Evolutionary conservation across 306 rosid species (phyloP).

Genomic region (Vigna trinervia): DNA sequence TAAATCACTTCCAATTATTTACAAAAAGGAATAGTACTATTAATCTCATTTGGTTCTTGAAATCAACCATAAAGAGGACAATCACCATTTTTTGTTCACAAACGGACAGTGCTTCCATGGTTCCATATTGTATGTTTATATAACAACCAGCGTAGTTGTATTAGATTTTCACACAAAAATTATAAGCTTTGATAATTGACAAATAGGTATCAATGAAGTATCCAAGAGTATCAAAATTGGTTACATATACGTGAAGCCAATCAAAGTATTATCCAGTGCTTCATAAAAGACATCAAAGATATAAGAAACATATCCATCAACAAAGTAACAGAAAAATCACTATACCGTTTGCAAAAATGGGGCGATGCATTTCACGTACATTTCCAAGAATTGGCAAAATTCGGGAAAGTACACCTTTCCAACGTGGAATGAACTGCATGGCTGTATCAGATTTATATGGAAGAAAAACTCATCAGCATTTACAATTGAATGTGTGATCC

Average conservation of each 20-base stretch:
- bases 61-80: too few species aligned
- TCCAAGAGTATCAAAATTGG: not conserved
- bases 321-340: conserved; percentile 41
- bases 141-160: too few species aligned
- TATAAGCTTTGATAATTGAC: not conserved
- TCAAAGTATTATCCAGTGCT: not conserved
- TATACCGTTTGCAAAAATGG: conserved; percentile 91
- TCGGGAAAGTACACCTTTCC: conserved; percentile 93
- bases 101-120: too few species aligned
- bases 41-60: too few species aligned
- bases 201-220: not conserved
- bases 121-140: too few species aligned
- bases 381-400: conserved; percentile 93
- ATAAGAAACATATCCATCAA: conserved; percentile 37
- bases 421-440: conserved; percentile 83
- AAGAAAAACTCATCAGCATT: conserved; percentile 45
- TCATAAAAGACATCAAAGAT: conserved; percentile 29
- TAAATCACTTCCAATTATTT: too few species aligned
- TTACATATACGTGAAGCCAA: not conserved
- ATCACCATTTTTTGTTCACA: too few species aligned
- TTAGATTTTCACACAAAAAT: not conserved
- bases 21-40: too few species aligned
- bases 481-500: conserved; percentile 8
- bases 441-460: conserved; percentile 64
- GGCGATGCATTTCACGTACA: conserved; percentile 85